Percentiles rank a stretch among this genome's conserved stretches.
Evolutionary conservation across 2,329 filamentous ascomycete genomes (phyloP).

Genomic region (Hymenoscyphus occultus): DNA sequence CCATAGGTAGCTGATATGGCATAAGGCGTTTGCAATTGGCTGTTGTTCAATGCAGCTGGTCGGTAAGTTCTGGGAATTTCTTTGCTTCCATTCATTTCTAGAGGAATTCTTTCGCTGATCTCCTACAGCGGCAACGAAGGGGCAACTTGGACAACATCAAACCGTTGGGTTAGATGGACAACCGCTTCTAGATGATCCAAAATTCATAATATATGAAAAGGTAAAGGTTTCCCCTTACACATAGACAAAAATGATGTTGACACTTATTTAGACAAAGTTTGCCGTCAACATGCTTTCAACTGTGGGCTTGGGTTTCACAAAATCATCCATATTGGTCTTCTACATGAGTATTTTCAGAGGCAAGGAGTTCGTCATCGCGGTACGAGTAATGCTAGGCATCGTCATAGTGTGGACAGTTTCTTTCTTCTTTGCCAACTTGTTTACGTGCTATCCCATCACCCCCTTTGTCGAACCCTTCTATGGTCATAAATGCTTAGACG

Average conservation of each 20-base stretch:
- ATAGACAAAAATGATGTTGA: neutral
- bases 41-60: neutral
- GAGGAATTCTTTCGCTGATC: neutral
- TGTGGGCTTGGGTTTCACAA: neutral
- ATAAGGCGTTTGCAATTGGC: conserved; percentile 3
- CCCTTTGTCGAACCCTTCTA: conserved; percentile 3
- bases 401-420: neutral
- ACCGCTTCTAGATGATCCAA: conserved; percentile 2
- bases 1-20: too few relatives aligned
- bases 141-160: conserved; percentile 6
- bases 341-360: neutral
- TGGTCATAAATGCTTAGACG: conserved; percentile 1
- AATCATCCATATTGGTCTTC: neutral
- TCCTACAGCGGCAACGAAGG: neutral
- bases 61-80: neutral
- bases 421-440: conserved; percentile 6
- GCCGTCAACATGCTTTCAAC: conserved; percentile 6
- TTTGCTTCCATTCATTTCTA: neutral
- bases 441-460: conserved; percentile 4
- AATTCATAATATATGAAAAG: conserved; percentile 1
- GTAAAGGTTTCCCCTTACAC: neutral
- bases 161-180: neutral
- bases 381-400: neutral
- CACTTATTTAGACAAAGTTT: neutral
- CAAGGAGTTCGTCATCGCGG: neutral